Evolutionary conservation across 495 filamentous ascomycete species (phyloP).

Genomic region (Lophiostoma macrostomum): DNA sequence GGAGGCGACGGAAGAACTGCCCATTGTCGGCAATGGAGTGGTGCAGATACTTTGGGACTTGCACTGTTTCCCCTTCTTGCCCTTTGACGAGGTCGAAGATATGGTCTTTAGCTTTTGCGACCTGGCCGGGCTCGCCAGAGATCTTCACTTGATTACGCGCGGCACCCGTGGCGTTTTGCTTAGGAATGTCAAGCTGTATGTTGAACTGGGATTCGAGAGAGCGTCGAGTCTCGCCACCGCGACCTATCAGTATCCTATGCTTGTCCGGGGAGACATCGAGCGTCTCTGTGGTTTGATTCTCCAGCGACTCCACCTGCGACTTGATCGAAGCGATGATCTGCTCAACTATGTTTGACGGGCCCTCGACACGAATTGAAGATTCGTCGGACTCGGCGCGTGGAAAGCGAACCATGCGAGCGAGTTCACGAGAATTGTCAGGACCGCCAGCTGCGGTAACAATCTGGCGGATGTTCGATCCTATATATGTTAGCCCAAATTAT

Average conservation of each 20-base stretch:
- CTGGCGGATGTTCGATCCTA: slow-evolving; percentile 80
- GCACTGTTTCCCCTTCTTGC: slow-evolving; percentile 79
- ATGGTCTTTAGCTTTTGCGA: slow-evolving; percentile 81
- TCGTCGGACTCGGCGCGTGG: slow-evolving; percentile 75
- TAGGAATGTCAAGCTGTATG: slow-evolving; percentile 85
- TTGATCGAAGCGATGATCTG: slow-evolving; percentile 82
- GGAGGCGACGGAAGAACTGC: slow-evolving; percentile 82
- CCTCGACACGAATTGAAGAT: slow-evolving; percentile 83
- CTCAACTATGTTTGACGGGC: slow-evolving; percentile 75
- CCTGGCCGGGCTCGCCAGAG: slow-evolving; percentile 68
- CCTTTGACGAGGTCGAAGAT: slow-evolving; percentile 77
- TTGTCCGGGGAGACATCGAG: slow-evolving; percentile 81
- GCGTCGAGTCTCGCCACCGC: slow-evolving; percentile 80
- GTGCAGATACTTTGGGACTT: slow-evolving; percentile 76
- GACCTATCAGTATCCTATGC: slow-evolving; percentile 87
- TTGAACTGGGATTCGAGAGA: slow-evolving; percentile 86
- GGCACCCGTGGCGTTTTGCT: slow-evolving; percentile 64
- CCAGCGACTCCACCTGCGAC: slow-evolving; percentile 71
- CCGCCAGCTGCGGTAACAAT: slow-evolving; percentile 87
- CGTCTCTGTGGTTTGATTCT: slow-evolving; percentile 69
- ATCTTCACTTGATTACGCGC: slow-evolving; percentile 73
- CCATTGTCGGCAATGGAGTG: slow-evolving; percentile 85
- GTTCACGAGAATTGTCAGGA: slow-evolving; percentile 73
- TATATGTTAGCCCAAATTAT: slow-evolving; percentile 1
- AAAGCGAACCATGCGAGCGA: slow-evolving; percentile 86